phyloP scores from a whole-genome alignment of 495 filamentous ascomycete species.

The Daldinia decipiens region DNA sequence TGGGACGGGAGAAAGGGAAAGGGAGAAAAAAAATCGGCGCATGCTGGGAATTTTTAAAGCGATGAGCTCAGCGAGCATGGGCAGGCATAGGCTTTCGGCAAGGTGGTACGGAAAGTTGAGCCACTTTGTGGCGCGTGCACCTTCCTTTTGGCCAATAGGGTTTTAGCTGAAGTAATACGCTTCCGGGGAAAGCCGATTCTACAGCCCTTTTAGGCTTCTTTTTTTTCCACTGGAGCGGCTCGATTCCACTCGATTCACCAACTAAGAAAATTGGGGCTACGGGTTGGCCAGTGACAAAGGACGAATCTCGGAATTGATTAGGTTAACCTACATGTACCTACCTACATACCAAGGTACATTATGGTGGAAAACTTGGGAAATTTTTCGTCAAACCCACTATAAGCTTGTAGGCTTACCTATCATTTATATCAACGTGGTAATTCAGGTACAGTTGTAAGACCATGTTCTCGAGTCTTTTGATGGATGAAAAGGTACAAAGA shows the following conservation, averaged over 20 bases:
- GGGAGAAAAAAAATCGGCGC: conserved; percentile 47
- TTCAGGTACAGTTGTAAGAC: neutral
- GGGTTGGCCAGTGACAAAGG: conserved; percentile 14
- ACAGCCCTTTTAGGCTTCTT: conserved; percentile 13
- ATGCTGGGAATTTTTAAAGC: conserved; percentile 52
- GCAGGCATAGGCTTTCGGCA: conserved; percentile 22
- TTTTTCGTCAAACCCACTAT: conserved; percentile 27
- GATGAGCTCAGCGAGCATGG: conserved; percentile 47
- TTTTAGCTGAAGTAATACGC: conserved; percentile 42
- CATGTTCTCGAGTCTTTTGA: neutral
- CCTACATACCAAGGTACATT: neutral
- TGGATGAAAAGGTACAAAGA: neutral
- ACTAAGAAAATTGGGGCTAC: conserved; percentile 23
- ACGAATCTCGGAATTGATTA: conserved; percentile 39
- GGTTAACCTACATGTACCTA: too few species aligned
- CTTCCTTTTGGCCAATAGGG: conserved; percentile 34
- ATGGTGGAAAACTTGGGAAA: conserved; percentile 24
- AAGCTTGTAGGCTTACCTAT: neutral
- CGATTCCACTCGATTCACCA: conserved; percentile 8
- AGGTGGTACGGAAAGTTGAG: conserved; percentile 35
- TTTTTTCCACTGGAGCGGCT: conserved; percentile 1
- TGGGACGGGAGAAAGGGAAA: conserved; percentile 42
- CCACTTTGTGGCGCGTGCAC: conserved; percentile 42
- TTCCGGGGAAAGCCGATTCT: conserved; percentile 46
- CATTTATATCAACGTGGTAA: neutral